Evolutionary conservation across 176 grass and related monocot genomes (phyloP).

Genomic region (Phoenix dactylifera): DNA sequence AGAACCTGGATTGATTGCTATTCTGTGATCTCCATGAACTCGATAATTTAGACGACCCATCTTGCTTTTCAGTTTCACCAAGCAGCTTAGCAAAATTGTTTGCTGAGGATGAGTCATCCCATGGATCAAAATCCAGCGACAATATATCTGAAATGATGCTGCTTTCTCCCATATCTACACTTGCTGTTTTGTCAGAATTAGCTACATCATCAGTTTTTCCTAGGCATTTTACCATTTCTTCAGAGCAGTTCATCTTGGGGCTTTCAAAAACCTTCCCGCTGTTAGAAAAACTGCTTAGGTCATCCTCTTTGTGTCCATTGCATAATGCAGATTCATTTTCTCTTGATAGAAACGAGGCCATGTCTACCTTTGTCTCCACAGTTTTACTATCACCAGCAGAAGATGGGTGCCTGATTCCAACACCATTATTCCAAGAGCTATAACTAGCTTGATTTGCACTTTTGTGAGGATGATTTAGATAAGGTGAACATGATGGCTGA

Average conservation of each 20-base stretch:
- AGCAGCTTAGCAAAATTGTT: conserved; percentile 63
- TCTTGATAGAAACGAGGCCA: conserved; percentile 10
- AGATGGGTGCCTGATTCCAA: conserved; percentile 18
- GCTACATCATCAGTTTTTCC: conserved; percentile 24
- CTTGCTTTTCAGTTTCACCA: conserved; percentile 42
- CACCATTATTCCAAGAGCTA: conserved; percentile 25
- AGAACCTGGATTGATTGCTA: conserved; percentile 76
- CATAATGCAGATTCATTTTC: conserved; percentile 19
- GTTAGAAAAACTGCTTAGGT: conserved; percentile 26
- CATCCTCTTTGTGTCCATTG: conserved; percentile 32
- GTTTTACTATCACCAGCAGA: conserved; percentile 13
- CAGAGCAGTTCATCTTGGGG: conserved; percentile 25
- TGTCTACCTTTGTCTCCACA: conserved; percentile 29
- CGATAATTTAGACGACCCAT: conserved; percentile 21
- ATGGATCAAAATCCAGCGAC: conserved; percentile 84
- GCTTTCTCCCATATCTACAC: conserved; percentile 68
- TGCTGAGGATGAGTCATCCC: conserved; percentile 55
- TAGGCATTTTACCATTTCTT: conserved; percentile 20
- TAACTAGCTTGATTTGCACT: conserved; percentile 3
- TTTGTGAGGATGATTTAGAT: conserved; percentile 14
- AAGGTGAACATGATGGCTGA: conserved; percentile 18
- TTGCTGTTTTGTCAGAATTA: conserved; percentile 45
- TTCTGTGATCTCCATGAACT: conserved; percentile 48
- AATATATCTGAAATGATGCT: conserved; percentile 86
- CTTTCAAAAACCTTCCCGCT: conserved; percentile 26